Evolutionary conservation across 371 early-diverging fungal species (phyloP).

Genomic region (Coemansia sp.): DNA sequence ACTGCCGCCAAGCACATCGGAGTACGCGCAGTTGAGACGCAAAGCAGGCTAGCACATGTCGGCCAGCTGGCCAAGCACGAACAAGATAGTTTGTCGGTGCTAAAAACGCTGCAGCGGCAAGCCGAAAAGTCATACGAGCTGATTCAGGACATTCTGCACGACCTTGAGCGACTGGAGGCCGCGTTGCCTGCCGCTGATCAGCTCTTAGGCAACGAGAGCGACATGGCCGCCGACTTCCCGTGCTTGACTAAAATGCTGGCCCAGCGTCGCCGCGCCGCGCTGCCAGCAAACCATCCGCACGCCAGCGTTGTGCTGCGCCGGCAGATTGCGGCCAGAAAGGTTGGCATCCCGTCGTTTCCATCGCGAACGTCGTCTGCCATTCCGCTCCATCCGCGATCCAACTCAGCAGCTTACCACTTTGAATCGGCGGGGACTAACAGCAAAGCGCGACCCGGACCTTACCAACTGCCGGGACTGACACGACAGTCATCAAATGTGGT

Average conservation of each 20-base stretch:
- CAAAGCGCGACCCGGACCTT: slow-evolving; percentile 26
- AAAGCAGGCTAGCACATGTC: slow-evolving; percentile 20
- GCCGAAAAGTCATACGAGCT: slow-evolving; percentile 51
- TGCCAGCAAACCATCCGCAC: slow-evolving; percentile 19
- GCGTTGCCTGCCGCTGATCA: slow-evolving; percentile 25
- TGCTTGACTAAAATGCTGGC: slow-evolving; percentile 22
- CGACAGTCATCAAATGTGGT: slow-evolving; percentile 20
- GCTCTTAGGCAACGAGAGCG: slow-evolving; percentile 17
- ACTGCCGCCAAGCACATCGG: slow-evolving; percentile 33
- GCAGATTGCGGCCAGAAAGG: slow-evolving; percentile 37
- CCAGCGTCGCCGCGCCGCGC: slow-evolving; percentile 29
- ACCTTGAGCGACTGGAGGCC: slow-evolving; percentile 49
- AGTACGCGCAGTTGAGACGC: slow-evolving; percentile 26
- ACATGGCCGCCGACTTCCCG: slow-evolving; percentile 23
- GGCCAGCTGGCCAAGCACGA: slow-evolving; percentile 37
- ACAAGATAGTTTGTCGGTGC: slow-evolving; percentile 23
- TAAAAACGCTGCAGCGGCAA: slow-evolving; percentile 48
- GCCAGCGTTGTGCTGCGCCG: slow-evolving; percentile 25
- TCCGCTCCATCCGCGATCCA: slow-evolving; percentile 15
- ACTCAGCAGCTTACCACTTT: slow-evolving; percentile 2
- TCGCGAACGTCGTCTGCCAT: slow-evolving; percentile 17
- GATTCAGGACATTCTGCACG: slow-evolving; percentile 48
- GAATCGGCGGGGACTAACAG: slow-evolving; percentile 10
- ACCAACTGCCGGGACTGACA: slow-evolving; percentile 17
- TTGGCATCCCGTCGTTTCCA: slow-evolving; percentile 29